phyloP scores from a whole-genome alignment of 305 asterid species.

The Fraxinus nigra region DNA sequence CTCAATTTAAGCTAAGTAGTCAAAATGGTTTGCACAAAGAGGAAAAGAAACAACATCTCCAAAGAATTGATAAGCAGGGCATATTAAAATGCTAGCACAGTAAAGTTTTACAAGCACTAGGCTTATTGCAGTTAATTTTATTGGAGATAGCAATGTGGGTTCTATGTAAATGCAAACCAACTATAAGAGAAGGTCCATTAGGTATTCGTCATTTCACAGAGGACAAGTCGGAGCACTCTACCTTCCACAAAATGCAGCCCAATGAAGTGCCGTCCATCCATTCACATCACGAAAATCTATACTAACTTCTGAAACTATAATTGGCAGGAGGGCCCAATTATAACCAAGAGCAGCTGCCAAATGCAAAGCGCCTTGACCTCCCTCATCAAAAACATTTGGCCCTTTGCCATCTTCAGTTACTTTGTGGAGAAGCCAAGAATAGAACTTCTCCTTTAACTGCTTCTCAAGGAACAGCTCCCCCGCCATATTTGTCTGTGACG shows the following conservation, averaged over 20 bases:
- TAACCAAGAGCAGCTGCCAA: conserved; percentile 94
- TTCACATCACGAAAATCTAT: conserved; percentile 85
- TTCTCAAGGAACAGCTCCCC: conserved; percentile 55
- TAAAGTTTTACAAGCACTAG: background rate
- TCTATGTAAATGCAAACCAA: conserved; percentile 11
- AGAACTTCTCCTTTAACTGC: conserved; percentile 60
- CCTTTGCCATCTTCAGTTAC: conserved; percentile 62
- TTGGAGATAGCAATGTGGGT: background rate
- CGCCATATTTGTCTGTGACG: conserved; percentile 29
- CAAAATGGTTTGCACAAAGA: background rate
- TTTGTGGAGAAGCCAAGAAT: conserved; percentile 66
- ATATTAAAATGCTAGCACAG: background rate
- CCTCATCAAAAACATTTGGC: conserved; percentile 51
- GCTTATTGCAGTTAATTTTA: conserved; percentile 17
- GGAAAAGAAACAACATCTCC: background rate
- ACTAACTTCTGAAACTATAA: conserved; percentile 60
- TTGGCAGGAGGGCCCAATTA: conserved; percentile 80
- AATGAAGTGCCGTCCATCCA: conserved; percentile 98
- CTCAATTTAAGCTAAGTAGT: background rate
- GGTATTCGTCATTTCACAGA: background rate
- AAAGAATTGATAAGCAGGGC: background rate
- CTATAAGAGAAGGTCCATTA: background rate
- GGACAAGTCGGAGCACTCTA: conserved; percentile 26
- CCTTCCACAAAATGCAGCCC: conserved; percentile 99
- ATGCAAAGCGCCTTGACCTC: conserved; percentile 93